These are phyloP conservation scores for Malania oleifera DNA, from an alignment of 164 flowering plant genomes.

Conservation along the genomic window DNA sequence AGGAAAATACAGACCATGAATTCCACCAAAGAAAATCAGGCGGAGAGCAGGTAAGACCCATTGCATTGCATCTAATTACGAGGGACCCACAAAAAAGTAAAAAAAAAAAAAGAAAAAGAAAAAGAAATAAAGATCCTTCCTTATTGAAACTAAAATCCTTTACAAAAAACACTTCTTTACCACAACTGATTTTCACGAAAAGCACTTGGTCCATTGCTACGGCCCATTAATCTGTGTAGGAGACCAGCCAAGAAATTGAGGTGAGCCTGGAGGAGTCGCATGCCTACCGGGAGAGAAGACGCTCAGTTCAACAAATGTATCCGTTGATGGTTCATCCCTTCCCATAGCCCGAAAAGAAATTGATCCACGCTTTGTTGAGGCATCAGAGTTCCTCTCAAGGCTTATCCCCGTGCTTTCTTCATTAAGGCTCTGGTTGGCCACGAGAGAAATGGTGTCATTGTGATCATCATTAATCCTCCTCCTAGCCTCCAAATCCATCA, in stretches of 20 bases:
- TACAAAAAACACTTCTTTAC: constrained; percentile 30
- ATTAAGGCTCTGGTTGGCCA: constrained; percentile 52
- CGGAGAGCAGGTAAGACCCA: constrained; percentile 13
- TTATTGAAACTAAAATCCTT: constrained; percentile 32
- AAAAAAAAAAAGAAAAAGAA: constrained; percentile 13
- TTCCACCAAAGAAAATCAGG: background rate
- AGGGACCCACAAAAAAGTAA: background rate
- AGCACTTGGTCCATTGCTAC: constrained; percentile 1
- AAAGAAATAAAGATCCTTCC: constrained; percentile 20
- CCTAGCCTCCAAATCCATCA: background rate
- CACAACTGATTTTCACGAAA: constrained; percentile 30
- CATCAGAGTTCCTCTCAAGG: constrained; percentile 53
- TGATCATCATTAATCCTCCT: constrained; percentile 24
- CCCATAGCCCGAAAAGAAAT: constrained; percentile 69
- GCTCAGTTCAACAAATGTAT: constrained; percentile 44
- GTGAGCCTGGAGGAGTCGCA: constrained; percentile 40
- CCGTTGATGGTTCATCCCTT: constrained; percentile 41
- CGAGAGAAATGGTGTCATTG: constrained; percentile 49
- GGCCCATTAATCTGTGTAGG: constrained; percentile 10
- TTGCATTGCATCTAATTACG: constrained; percentile 15
- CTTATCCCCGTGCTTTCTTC: constrained; percentile 37
- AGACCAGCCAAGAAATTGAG: constrained; percentile 41
- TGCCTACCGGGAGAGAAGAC: constrained; percentile 42
- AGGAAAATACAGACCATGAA: constrained; percentile 5
- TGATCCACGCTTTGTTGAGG: constrained; percentile 35